Percentiles rank a stretch among this genome's conserved stretches.
Conservation (phyloP, 805 yeast species). For the Yamadazyma olivae region DNA sequence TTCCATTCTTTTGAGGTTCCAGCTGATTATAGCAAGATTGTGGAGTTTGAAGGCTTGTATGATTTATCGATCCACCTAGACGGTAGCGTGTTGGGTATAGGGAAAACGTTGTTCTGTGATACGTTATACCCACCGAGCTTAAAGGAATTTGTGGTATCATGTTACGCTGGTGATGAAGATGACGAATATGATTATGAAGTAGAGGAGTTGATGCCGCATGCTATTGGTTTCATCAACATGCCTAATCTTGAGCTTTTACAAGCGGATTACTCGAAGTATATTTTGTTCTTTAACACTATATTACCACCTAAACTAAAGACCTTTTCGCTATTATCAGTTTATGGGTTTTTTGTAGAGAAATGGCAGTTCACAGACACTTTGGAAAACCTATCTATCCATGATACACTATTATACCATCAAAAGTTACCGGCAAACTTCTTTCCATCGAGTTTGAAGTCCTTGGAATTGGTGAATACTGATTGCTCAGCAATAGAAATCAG, state of each 20-base stretch:
- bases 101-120: neutral
- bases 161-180: neutral
- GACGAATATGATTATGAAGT: neutral
- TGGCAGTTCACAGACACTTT: neutral
- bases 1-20: conserved; percentile 1
- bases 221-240: neutral
- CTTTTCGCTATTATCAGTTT: neutral
- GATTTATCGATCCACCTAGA: neutral
- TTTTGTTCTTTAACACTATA: neutral
- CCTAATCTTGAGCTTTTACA: neutral
- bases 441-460: neutral
- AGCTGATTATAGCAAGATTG: neutral
- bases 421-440: neutral
- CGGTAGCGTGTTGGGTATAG: neutral
- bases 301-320: neutral
- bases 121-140: neutral
- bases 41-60: neutral
- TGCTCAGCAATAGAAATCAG: neutral
- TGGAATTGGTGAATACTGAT: neutral
- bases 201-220: no score
- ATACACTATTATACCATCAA: neutral
- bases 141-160: neutral
- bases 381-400: neutral
- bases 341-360: neutral
- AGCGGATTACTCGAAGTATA: neutral